Percentiles rank a stretch among this genome's conserved stretches.
phyloP scores from a whole-genome alignment of 2,329 filamentous ascomycete species.

The Aspergillus cejpii region DNA sequence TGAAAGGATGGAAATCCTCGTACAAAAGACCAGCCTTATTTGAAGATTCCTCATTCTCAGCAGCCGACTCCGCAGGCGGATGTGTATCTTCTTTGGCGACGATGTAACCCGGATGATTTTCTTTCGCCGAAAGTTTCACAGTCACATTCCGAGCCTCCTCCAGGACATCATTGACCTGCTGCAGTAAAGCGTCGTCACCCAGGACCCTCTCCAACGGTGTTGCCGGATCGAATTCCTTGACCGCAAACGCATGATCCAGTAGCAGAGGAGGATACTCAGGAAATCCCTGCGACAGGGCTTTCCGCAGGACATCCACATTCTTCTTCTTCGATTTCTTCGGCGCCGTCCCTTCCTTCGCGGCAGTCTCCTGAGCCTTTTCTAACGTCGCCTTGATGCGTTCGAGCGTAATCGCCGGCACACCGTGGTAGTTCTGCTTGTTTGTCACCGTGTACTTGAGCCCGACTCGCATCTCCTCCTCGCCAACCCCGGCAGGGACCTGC shows the following conservation, averaged over 20 bases:
- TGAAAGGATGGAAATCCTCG: slow-evolving; percentile 92
- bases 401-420: slow-evolving; percentile 66
- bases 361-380: slow-evolving; percentile 51
- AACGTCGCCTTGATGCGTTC: slow-evolving; percentile 66
- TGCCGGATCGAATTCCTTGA: slow-evolving; percentile 62
- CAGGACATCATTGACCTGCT: slow-evolving; percentile 61
- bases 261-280: slow-evolving; percentile 83
- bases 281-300: slow-evolving; percentile 73
- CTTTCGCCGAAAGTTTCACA: slow-evolving; percentile 59
- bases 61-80: slow-evolving; percentile 31
- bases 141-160: slow-evolving; percentile 64
- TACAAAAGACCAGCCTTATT: slow-evolving; percentile 56
- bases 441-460: slow-evolving; percentile 74
- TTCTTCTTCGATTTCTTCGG: slow-evolving; percentile 68
- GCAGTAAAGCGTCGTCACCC: slow-evolving; percentile 56
- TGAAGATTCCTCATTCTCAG: slow-evolving; percentile 32
- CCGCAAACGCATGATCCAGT: slow-evolving; percentile 74
- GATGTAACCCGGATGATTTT: slow-evolving; percentile 73
- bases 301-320: slow-evolving; percentile 66
- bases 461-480: slow-evolving; percentile 73
- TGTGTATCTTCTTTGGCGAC: slow-evolving; percentile 58
- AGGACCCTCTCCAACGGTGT: slow-evolving; percentile 64
- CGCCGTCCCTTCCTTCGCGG: slow-evolving; percentile 32
- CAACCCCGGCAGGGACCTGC: slow-evolving; percentile 70
- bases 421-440: slow-evolving; percentile 74